Conservation (phyloP, 352 stramenopile genomes). For the Phytophthora sp. region DNA sequence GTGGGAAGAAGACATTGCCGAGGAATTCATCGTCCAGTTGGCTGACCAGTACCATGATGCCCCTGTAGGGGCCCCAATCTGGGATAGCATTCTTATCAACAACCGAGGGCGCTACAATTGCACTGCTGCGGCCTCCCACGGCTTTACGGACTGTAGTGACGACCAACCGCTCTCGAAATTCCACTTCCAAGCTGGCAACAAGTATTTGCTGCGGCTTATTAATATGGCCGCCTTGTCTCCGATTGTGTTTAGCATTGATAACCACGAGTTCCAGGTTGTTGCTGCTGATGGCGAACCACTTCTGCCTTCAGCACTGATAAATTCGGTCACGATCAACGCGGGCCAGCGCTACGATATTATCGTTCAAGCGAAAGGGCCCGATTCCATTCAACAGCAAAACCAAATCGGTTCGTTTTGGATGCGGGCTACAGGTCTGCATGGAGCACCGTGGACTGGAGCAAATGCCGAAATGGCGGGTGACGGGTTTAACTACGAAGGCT, state of each 20-base stretch:
- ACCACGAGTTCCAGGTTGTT: conserved; percentile 42
- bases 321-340: conserved; percentile 30
- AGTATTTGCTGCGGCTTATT: conserved; percentile 45
- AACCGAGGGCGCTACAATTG: conserved; percentile 47
- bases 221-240: conserved; percentile 44
- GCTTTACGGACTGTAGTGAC: conserved; percentile 20
- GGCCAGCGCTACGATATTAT: conserved; percentile 45
- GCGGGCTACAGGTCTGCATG: conserved; percentile 31
- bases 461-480: conserved; percentile 8
- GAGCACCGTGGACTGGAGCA: conserved; percentile 33
- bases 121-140: conserved; percentile 17
- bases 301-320: conserved; percentile 34
- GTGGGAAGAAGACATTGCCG: conserved; percentile 28
- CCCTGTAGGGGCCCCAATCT: conserved; percentile 16
- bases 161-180: conserved; percentile 31
- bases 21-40: conserved; percentile 35
- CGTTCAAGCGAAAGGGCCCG: conserved; percentile 26
- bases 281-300: conserved; percentile 36
- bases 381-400: not conserved
- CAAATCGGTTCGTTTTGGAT: conserved; percentile 32
- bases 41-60: conserved; percentile 39
- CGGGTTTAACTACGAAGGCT: conserved; percentile 34
- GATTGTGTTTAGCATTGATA: conserved; percentile 47
- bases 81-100: conserved; percentile 48
- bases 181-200: conserved; percentile 31